A percentile compares a stretch with the other conserved stretches of the same genome.
phyloP scores from a whole-genome alignment of 805 yeast species.

The Ogataea pignaliae region DNA sequence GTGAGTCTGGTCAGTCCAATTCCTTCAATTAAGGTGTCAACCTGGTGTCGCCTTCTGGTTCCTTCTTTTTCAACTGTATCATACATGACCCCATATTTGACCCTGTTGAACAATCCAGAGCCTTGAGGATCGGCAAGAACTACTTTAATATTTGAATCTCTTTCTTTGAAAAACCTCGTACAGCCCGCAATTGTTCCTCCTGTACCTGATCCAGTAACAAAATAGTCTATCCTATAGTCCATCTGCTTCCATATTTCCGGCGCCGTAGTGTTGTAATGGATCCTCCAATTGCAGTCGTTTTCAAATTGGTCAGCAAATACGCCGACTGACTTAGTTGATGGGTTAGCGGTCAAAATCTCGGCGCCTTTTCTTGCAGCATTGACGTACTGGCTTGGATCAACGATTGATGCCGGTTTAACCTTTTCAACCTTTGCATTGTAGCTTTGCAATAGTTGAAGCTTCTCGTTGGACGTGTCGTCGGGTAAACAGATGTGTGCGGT shows the following conservation, averaged over 20 bases:
- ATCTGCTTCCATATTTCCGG: conserved; percentile 87
- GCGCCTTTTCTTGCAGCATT: conserved; percentile 78
- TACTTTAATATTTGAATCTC: conserved; percentile 38
- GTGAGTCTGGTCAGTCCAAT: conserved; percentile 89
- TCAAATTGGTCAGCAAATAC: conserved; percentile 95
- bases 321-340: conserved; percentile 44
- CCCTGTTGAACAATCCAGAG: conserved; percentile 80
- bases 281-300: conserved; percentile 83
- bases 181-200: conserved; percentile 98
- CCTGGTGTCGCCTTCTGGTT: conserved; percentile 90
- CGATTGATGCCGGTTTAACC: conserved; percentile 93
- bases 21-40: conserved; percentile 92
- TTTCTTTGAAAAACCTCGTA: conserved; percentile 62
- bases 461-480: conserved; percentile 86
- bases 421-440: conserved; percentile 81
- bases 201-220: conserved; percentile 92
- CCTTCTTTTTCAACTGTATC: conserved; percentile 88
- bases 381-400: conserved; percentile 89
- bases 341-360: conserved; percentile 38
- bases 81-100: conserved; percentile 91
- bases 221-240: conserved; percentile 60
- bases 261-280: conserved; percentile 80
- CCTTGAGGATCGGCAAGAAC: conserved; percentile 95
- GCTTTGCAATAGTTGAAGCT: conserved; percentile 61
- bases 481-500: conserved; percentile 91